Evolutionary conservation across 2,329 filamentous ascomycete species (phyloP).

Genomic region (Fragosphaeria purpurea): DNA sequence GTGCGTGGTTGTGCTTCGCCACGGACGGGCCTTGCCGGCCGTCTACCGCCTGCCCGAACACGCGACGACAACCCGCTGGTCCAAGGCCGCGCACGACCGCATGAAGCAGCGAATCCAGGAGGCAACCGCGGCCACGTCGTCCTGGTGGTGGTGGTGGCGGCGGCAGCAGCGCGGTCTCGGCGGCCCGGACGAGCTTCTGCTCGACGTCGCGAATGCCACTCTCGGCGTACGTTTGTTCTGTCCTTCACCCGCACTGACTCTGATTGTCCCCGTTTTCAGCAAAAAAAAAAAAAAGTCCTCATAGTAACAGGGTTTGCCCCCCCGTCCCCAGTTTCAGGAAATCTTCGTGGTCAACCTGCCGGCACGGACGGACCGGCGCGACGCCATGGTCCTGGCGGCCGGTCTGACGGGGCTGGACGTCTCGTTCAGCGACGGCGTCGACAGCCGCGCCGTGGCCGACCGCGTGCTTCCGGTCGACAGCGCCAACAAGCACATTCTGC

Average conservation of each 20-base stretch:
- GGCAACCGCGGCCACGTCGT: background rate
- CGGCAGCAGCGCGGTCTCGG: background rate
- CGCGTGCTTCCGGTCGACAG: conserved; percentile 25
- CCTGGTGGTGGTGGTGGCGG: background rate
- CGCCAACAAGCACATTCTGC: conserved; percentile 21
- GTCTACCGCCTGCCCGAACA: background rate
- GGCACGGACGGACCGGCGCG: conserved; percentile 38
- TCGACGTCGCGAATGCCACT: background rate
- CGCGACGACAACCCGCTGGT: too few relatives aligned
- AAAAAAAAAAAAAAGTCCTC: too few relatives aligned
- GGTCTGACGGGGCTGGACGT: conserved; percentile 34
- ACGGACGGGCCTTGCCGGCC: background rate
- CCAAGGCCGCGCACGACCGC: background rate
- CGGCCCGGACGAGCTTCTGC: background rate
- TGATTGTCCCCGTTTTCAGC: too few relatives aligned
- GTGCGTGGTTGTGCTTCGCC: background rate
- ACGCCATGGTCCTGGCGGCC: conserved; percentile 38
- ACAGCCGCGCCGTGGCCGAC: conserved; percentile 26
- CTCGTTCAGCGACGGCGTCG: conserved; percentile 36
- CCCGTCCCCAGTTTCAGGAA: conserved; percentile 36
- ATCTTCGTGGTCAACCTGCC: conserved; percentile 44
- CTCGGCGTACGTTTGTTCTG: background rate
- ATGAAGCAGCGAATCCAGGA: too few relatives aligned
- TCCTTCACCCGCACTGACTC: too few relatives aligned
- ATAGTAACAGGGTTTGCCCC: too few relatives aligned